These are phyloP conservation scores for Rossbeevera mucosa DNA, from an alignment of 768 basidiomycete species.

Conservation along the genomic window DNA sequence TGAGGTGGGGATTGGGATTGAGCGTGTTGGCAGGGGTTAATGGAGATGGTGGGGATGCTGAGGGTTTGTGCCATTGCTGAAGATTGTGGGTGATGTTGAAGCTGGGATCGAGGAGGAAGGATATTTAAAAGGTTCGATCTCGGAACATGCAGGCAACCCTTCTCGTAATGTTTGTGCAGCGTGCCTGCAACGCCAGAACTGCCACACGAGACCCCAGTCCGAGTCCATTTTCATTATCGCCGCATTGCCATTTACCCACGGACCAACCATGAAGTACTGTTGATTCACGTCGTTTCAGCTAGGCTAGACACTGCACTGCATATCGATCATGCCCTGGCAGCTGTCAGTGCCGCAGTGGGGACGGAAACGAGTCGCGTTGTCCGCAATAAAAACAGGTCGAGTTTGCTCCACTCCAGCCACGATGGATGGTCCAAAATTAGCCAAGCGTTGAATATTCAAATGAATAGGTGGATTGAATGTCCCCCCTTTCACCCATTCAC, in stretches of 20 bases:
- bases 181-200: constrained; percentile 5
- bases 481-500: constrained; percentile 9
- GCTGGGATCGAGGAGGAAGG: not conserved
- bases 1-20: not conserved
- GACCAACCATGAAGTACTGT: constrained; percentile 1
- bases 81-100: constrained; percentile 7
- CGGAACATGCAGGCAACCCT: constrained; percentile 1
- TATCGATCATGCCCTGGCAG: constrained; percentile 16
- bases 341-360: not conserved
- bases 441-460: constrained; percentile 1
- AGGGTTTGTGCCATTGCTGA: not conserved
- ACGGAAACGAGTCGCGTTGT: constrained; percentile 23
- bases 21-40: constrained; percentile 7
- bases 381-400: not conserved
- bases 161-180: constrained; percentile 2
- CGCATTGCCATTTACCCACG: constrained; percentile 9
- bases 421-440: constrained; percentile 4
- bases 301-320: not conserved
- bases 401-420: constrained; percentile 6
- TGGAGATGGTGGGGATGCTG: constrained; percentile 10
- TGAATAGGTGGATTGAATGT: not conserved
- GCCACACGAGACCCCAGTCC: constrained; percentile 9
- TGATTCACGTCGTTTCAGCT: constrained; percentile 2
- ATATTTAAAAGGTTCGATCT: constrained; percentile 15
- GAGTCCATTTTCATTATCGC: constrained; percentile 14